Conservation (phyloP, 2,329 filamentous ascomycete species). For the Diplodia sapinea region DNA sequence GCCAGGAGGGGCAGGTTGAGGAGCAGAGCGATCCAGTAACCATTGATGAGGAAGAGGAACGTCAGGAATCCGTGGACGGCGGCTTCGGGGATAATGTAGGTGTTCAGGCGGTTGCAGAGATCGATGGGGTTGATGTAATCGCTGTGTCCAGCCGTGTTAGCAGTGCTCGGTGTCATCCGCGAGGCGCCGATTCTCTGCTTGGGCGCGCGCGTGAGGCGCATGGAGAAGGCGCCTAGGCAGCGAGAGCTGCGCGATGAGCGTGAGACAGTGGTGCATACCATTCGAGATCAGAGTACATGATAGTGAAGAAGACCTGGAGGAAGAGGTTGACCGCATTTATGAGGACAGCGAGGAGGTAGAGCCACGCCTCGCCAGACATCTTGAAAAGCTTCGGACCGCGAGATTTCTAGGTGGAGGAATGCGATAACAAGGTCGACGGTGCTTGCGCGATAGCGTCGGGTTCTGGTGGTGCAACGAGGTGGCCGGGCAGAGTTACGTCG, state of each 20-base stretch:
- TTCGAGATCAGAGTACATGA: slow-evolving; percentile 99
- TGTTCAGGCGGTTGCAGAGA: slow-evolving; percentile 99
- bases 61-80: slow-evolving; percentile 96
- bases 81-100: slow-evolving; percentile 98
- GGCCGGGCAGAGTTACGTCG: slow-evolving; percentile 19
- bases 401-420: not conserved
- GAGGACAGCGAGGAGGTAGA: slow-evolving; percentile 95
- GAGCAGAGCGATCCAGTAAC: slow-evolving; percentile 93
- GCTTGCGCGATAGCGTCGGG: slow-evolving; percentile 9
- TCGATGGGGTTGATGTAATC: slow-evolving; percentile 99
- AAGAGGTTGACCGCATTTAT: slow-evolving; percentile 99
- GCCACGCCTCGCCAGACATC: slow-evolving; percentile 98
- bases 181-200: slow-evolving; percentile 1
- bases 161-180: not conserved
- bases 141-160: slow-evolving; percentile 55
- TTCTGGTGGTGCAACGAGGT: slow-evolving; percentile 7
- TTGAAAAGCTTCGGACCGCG: slow-evolving; percentile 44
- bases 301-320: slow-evolving; percentile 99
- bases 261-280: slow-evolving; percentile 72
- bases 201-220: slow-evolving; percentile 9
- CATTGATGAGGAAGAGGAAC: slow-evolving; percentile 95
- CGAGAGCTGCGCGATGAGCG: slow-evolving; percentile 1
- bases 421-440: not conserved
- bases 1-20: slow-evolving; percentile 90
- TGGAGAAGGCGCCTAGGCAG: not conserved